phyloP scores from a whole-genome alignment of 2,329 filamentous ascomycete genomes.

The Decorospora gaudefroyi region DNA sequence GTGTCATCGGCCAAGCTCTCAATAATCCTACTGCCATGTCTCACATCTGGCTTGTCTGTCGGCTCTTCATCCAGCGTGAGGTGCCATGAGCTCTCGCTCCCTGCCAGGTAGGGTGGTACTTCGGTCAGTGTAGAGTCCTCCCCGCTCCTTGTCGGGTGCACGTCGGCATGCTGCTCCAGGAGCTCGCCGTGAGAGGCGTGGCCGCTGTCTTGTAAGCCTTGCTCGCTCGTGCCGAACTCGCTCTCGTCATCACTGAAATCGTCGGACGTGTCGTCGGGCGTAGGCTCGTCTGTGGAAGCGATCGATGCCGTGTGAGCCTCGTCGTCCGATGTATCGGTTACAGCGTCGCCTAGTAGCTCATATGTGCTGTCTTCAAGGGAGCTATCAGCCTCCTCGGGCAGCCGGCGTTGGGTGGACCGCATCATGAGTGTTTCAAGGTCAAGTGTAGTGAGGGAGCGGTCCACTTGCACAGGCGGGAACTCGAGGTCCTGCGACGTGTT shows the following conservation, averaged over 20 bases:
- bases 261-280: slow-evolving; percentile 41
- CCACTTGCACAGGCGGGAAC: slow-evolving; percentile 40
- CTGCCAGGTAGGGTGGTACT: slow-evolving; percentile 29
- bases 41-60: slow-evolving; percentile 13
- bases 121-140: slow-evolving; percentile 42
- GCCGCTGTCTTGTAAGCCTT: slow-evolving; percentile 23
- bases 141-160: slow-evolving; percentile 19
- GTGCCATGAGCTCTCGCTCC: slow-evolving; percentile 25
- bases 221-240: slow-evolving; percentile 33
- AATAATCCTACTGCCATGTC: slow-evolving; percentile 29
- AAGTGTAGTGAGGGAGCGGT: slow-evolving; percentile 37
- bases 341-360: slow-evolving; percentile 39
- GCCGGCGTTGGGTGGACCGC: slow-evolving; percentile 36
- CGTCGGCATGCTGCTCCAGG: slow-evolving; percentile 22
- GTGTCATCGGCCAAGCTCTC: slow-evolving; percentile 30
- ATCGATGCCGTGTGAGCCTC: slow-evolving; percentile 47
- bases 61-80: slow-evolving; percentile 36
- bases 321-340: slow-evolving; percentile 44
- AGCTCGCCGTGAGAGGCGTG: slow-evolving; percentile 28
- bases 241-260: slow-evolving; percentile 41
- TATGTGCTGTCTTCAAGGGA: slow-evolving; percentile 47
- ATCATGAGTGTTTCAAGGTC: slow-evolving; percentile 45
- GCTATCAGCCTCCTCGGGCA: slow-evolving; percentile 33
- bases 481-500: slow-evolving; percentile 35
- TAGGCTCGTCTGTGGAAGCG: slow-evolving; percentile 41